phyloP scores from a whole-genome alignment of 106 monocot genomes.

The Narthecium ossifragum region DNA sequence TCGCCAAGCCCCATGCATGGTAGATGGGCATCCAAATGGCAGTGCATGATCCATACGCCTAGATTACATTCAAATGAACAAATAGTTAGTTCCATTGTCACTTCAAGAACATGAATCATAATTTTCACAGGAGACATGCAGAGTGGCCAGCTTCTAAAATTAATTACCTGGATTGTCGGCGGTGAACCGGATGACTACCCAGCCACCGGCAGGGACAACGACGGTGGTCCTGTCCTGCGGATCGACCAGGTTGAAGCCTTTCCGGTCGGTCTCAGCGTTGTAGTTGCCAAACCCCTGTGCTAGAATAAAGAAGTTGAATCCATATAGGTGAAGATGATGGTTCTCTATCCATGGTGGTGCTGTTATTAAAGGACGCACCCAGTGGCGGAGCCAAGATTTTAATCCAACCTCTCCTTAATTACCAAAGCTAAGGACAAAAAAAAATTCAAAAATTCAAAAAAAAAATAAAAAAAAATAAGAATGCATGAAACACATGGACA shows the following conservation, averaged over 20 bases:
- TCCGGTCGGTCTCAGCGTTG: neutral
- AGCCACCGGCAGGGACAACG: conserved; percentile 24
- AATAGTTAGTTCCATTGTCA: neutral
- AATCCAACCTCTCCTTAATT: too few relatives aligned
- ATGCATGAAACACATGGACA: too few relatives aligned
- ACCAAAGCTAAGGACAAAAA: too few relatives aligned
- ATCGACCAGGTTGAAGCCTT: conserved; percentile 23
- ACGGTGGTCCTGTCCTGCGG: conserved; percentile 31
- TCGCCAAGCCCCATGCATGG: conserved; percentile 14
- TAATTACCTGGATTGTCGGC: conserved; percentile 33
- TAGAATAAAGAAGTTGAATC: conserved; percentile 31
- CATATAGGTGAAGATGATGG: conserved; percentile 34
- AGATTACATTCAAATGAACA: neutral
- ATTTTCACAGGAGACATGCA: neutral
- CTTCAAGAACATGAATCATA: too few relatives aligned
- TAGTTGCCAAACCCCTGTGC: conserved; percentile 32
- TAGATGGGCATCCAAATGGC: conserved; percentile 20
- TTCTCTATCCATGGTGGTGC: conserved; percentile 14
- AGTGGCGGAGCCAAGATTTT: neutral
- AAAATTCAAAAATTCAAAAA: too few relatives aligned
- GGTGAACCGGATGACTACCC: conserved; percentile 31
- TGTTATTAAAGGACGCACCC: conserved; percentile 13
- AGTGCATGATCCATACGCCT: conserved; percentile 34
- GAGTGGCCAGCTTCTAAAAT: neutral
- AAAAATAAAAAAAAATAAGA: too few relatives aligned